phyloP scores from a whole-genome alignment of 345 rosid genomes.

The Hibiscus syriacus region DNA sequence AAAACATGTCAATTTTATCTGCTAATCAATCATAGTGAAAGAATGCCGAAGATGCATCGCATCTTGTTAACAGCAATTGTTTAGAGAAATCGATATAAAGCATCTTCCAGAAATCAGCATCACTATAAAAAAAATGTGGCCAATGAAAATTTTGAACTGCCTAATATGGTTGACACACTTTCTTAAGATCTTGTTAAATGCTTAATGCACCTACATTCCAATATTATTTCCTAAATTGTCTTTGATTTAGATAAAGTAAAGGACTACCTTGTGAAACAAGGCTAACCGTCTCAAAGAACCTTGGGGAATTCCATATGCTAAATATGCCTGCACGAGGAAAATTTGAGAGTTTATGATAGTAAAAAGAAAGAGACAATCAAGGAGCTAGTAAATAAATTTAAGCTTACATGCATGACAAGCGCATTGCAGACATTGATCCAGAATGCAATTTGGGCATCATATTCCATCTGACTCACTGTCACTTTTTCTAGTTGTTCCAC shows the following conservation, averaged over 20 bases:
- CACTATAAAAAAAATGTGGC: no score
- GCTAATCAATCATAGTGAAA: neutral
- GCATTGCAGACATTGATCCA: constrained; percentile 91
- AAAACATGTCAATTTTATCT: constrained; percentile 23
- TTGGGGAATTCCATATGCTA: constrained; percentile 78
- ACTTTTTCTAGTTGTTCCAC: constrained; percentile 86
- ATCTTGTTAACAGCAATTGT: no score
- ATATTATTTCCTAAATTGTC: neutral
- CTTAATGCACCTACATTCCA: no score
- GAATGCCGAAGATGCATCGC: neutral
- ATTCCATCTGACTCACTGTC: constrained; percentile 51
- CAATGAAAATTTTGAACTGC: no score
- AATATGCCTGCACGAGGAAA: constrained; percentile 52
- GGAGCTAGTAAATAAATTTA: neutral
- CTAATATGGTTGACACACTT: no score
- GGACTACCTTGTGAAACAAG: constrained; percentile 84
- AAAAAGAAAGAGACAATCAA: neutral
- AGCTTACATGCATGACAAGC: constrained; percentile 86
- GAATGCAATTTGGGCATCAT: constrained; percentile 54
- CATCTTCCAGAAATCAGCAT: no score
- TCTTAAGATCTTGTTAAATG: no score
- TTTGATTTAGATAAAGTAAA: constrained; percentile 20
- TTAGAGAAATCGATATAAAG: no score
- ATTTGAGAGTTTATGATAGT: neutral
- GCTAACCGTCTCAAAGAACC: constrained; percentile 67